A percentile compares a stretch with the other conserved stretches of the same genome.
Evolutionary conservation across 495 filamentous ascomycete genomes (phyloP).

Genomic region (Trichocladium antarcticum): DNA sequence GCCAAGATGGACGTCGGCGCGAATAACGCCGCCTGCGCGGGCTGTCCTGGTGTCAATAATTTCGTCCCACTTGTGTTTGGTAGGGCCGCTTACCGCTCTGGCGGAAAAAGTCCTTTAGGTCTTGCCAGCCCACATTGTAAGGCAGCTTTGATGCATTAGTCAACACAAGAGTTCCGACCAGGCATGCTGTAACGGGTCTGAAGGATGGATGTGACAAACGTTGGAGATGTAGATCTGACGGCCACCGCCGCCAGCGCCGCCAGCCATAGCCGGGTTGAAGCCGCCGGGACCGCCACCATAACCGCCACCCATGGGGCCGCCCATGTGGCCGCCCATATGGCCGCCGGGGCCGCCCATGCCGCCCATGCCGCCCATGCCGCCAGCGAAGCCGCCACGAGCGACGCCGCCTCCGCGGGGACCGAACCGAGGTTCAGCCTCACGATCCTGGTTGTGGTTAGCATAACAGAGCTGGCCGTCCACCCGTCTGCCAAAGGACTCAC

Average conservation of each 20-base stretch:
- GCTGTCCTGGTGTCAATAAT: slow-evolving; percentile 22
- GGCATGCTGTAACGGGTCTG: slow-evolving; percentile 13
- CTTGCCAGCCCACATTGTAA: slow-evolving; percentile 97
- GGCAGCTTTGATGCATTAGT: slow-evolving; percentile 58
- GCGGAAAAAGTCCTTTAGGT: slow-evolving; percentile 96
- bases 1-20: slow-evolving; percentile 89
- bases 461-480: neutral
- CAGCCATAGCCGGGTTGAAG: slow-evolving; percentile 35
- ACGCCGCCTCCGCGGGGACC: slow-evolving; percentile 51
- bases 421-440: slow-evolving; percentile 92
- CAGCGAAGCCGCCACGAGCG: slow-evolving; percentile 54
- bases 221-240: slow-evolving; percentile 96
- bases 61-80: neutral
- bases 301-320: slow-evolving; percentile 24
- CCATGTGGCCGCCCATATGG: no score
- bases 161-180: slow-evolving; percentile 23
- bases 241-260: slow-evolving; percentile 43
- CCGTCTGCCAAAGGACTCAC: slow-evolving; percentile 38
- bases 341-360: neutral
- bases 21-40: slow-evolving; percentile 72
- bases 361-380: slow-evolving; percentile 23
- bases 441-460: slow-evolving; percentile 49
- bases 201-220: slow-evolving; percentile 55
- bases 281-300: slow-evolving; percentile 25
- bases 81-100: slow-evolving; percentile 69